These are phyloP conservation scores for Amanita fuliginea DNA, from an alignment of 768 basidiomycete genomes.

Conservation along the genomic window DNA sequence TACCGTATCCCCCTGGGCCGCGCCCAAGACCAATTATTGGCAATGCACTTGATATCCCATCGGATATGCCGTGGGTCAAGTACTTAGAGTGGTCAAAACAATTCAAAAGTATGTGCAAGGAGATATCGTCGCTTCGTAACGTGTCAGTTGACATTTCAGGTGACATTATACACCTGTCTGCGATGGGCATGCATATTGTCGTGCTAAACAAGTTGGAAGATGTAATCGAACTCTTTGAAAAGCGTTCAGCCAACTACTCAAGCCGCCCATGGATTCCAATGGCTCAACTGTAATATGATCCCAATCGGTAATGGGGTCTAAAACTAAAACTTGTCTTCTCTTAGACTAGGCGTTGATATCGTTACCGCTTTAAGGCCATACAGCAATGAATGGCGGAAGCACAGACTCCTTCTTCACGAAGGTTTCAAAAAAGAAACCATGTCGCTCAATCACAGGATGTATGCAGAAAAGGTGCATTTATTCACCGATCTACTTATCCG, in stretches of 20 bases:
- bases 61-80: neutral
- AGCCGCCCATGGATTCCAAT: neutral
- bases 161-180: neutral
- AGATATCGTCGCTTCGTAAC: too few relatives aligned
- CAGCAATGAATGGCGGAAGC: neutral
- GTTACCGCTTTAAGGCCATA: neutral
- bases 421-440: neutral
- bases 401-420: neutral
- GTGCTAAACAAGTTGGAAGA: neutral
- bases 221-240: neutral
- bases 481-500: neutral
- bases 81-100: neutral
- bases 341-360: neutral
- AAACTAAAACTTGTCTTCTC: neutral
- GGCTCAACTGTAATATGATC: too few relatives aligned
- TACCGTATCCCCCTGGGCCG: conserved; percentile 3
- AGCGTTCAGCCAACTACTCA: neutral
- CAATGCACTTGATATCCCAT: neutral
- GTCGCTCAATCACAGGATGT: neutral
- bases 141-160: conserved; percentile 1
- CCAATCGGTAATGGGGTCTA: too few relatives aligned
- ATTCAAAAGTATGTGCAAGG: neutral
- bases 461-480: neutral
- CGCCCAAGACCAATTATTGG: conserved; percentile 1
- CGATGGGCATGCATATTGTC: neutral